Percentiles rank a stretch among this genome's conserved stretches.
phyloP scores from a whole-genome alignment of 306 rosid species.

The Dalbergia cultrata region DNA sequence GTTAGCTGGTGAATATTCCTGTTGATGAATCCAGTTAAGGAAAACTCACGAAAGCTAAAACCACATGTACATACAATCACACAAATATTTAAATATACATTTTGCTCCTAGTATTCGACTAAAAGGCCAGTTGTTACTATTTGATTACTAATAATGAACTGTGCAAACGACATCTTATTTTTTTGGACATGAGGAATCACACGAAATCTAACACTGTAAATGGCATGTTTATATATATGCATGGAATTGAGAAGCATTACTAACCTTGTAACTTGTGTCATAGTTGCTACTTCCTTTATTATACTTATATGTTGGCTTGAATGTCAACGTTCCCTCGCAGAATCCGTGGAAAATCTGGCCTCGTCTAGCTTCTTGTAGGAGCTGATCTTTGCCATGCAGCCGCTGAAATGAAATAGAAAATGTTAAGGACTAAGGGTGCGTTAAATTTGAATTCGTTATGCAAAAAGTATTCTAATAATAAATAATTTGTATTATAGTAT shows the following conservation, averaged over 20 bases:
- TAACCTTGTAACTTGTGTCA: constrained; percentile 81
- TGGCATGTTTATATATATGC: background rate
- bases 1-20: background rate
- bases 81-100: background rate
- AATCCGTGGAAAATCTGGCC: constrained; percentile 81
- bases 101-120: background rate
- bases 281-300: constrained; percentile 75
- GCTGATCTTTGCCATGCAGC: constrained; percentile 70
- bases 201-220: background rate
- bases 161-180: background rate
- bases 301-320: constrained; percentile 86
- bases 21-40: background rate
- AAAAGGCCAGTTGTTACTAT: background rate
- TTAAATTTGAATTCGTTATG: no score
- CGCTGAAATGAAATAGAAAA: constrained; percentile 37
- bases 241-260: constrained; percentile 7
- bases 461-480: no score
- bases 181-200: background rate
- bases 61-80: background rate
- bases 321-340: constrained; percentile 76
- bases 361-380: constrained; percentile 73
- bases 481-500: no score
- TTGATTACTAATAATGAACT: background rate
- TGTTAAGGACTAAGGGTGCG: background rate
- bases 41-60: background rate